Evolutionary conservation across 1,284 basidiomycete genomes (phyloP), one percentile per base, ranked within the genome.

Genomic region (Apiotrichum veenhuisii): DNA sequence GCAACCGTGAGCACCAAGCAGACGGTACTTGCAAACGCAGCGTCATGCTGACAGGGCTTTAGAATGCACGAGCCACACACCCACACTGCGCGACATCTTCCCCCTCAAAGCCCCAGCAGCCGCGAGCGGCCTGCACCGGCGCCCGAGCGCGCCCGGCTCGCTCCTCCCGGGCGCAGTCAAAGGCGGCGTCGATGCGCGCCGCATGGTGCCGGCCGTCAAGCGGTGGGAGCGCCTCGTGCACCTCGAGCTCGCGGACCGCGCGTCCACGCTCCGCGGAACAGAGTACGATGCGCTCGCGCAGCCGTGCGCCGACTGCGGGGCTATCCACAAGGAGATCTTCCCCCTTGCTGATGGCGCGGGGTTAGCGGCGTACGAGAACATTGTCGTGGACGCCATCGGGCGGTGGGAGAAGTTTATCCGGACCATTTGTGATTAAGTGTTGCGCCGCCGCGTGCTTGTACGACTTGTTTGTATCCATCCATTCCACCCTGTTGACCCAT

Each of bases 151-250:
- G 43, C 41, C 61, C 22, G 47, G 59, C 55, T 53, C 61, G 46
- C 42, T 65, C 50, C 63, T 75, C 14, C 73, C 71, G 5, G 73
- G 73, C 26, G 73, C 71, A 18, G 47, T 64, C 22, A 50, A 54
- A 12, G 58, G 49, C 22, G 61, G 61, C 12, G 56, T 58, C 5
- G 55, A 61, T 33, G 41, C 47, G n/a, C 15, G 22, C 25, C 59
- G 49, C 37, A 64, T 59, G 51, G 62, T 58, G 15, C 62, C 59
- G 5, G 71, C 72, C 9, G 66, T 70, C 50, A 75, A 74, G 50
- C 60, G 73, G 1, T 75, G 73, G 73, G 73, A 75, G 52, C 26
- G 71, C n/a, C 66, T 77, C 1, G 71, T 77, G 22, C 76, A 77
- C 51, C 65, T 77, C 33, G 76, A 77, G 54, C 62, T 77, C 8